phyloP scores from a whole-genome alignment of 2,329 filamentous ascomycete genomes.

The Epichloe glyceriae region DNA sequence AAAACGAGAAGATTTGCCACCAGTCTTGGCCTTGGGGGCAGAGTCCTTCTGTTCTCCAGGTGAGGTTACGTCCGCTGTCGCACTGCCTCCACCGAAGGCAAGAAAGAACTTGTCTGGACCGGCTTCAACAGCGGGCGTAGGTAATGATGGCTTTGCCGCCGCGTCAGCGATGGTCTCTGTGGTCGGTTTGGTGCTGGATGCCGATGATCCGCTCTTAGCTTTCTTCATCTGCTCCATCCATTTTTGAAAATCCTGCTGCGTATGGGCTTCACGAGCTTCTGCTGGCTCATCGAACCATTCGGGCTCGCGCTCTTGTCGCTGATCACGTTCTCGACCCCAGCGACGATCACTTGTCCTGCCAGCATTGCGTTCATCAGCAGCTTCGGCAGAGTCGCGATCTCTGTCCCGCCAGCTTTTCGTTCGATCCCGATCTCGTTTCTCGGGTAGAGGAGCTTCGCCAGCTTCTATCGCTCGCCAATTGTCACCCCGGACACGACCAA shows the following conservation, averaged over 20 bases:
- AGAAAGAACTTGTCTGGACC: conserved; percentile 70
- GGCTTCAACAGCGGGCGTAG: conserved; percentile 50
- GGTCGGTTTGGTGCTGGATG: conserved; percentile 18
- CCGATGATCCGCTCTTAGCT: conserved; percentile 28
- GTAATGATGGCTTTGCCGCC: conserved; percentile 42
- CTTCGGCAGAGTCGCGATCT: conserved; percentile 26
- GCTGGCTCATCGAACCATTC: conserved; percentile 78
- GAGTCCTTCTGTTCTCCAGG: conserved; percentile 32
- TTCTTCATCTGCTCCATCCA: conserved; percentile 90
- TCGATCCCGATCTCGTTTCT: conserved; percentile 41
- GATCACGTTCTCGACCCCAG: conserved; percentile 45
- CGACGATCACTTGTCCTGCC: conserved; percentile 34
- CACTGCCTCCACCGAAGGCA: conserved; percentile 32
- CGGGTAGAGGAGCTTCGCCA: conserved; percentile 16
- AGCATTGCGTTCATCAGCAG: conserved; percentile 43
- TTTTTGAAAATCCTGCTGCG: conserved; percentile 82
- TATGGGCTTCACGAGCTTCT: conserved; percentile 58
- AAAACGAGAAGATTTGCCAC: conserved; percentile 65
- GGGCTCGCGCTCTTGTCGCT: conserved; percentile 63
- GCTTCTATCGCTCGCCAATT: conserved; percentile 59
- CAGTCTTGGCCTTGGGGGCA: conserved; percentile 39
- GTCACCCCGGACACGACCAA: conserved; percentile 52
- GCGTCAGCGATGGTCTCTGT: conserved; percentile 27
- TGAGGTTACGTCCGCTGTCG: conserved; percentile 35
- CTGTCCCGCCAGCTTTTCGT: conserved; percentile 50